phyloP scores from a whole-genome alignment of 129 eudicot genomes.

The Kitagawia praeruptora region DNA sequence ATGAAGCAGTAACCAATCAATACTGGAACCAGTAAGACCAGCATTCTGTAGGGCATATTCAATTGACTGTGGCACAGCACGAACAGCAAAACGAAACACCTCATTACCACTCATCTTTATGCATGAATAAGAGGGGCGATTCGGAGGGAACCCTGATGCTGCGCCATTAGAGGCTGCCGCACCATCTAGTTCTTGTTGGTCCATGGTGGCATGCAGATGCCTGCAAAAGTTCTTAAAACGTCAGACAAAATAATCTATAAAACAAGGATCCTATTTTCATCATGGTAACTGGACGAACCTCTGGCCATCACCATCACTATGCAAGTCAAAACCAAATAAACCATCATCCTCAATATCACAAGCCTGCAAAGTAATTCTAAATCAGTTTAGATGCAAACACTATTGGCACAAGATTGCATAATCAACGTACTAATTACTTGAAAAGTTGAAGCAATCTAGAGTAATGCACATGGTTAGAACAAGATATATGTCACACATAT shows the following conservation, averaged over 20 bases:
- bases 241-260: background rate
- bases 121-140: constrained; percentile 44
- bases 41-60: constrained; percentile 72
- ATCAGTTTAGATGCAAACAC: constrained; percentile 7
- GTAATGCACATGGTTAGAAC: background rate
- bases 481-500: background rate
- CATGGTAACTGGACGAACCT: constrained; percentile 33
- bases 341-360: constrained; percentile 81
- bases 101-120: constrained; percentile 87
- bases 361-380: constrained; percentile 33
- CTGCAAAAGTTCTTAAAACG: constrained; percentile 26
- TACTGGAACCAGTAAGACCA: constrained; percentile 53
- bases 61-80: constrained; percentile 75
- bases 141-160: constrained; percentile 49
- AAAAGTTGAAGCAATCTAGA: background rate
- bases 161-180: constrained; percentile 56
- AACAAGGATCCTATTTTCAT: background rate
- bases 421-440: background rate
- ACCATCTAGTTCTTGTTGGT: constrained; percentile 28
- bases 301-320: constrained; percentile 83
- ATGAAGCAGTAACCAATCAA: constrained; percentile 89
- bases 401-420: background rate
- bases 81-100: constrained; percentile 77
- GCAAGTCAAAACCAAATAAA: constrained; percentile 80
- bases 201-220: constrained; percentile 60